phyloP scores from a whole-genome alignment of 192 early-diverging fungal species.

The Linnemannia elongata region DNA sequence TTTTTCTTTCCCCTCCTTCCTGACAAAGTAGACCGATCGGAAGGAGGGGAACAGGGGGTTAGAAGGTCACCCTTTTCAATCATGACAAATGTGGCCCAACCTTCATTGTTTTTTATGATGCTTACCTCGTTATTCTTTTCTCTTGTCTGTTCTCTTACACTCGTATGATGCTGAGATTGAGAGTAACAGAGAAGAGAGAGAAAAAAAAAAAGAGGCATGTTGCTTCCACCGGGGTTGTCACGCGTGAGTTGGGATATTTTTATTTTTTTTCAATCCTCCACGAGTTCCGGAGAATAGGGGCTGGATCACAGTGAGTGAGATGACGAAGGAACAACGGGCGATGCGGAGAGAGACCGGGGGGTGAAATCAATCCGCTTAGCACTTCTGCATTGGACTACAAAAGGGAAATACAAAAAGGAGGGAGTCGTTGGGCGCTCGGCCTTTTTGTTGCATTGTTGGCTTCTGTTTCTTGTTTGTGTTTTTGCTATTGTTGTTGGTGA shows the following conservation, averaged over 20 bases:
- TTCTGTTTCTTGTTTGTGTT: background rate
- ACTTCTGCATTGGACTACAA: background rate
- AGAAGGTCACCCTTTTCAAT: conserved; percentile 1
- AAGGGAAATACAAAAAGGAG: background rate
- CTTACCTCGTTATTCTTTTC: background rate
- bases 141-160: background rate
- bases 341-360: conserved; percentile 2
- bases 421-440: background rate
- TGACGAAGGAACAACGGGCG: conserved; percentile 25
- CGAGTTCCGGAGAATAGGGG: conserved; percentile 25
- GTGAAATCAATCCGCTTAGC: background rate
- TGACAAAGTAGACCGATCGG: conserved; percentile 14
- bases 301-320: conserved; percentile 9
- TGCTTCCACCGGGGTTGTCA: conserved; percentile 17
- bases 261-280: conserved; percentile 13
- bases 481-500: background rate
- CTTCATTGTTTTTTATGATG: background rate
- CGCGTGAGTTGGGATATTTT: background rate
- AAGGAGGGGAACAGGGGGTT: background rate
- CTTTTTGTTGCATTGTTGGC: background rate
- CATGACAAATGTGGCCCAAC: conserved; percentile 14
- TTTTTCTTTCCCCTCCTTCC: background rate
- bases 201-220: background rate
- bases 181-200: too few species aligned
- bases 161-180: background rate